A percentile compares a stretch with the other conserved stretches of the same genome.
Conservation (phyloP, 139 green algal species). For the Tetratostichococcus sp. region DNA sequence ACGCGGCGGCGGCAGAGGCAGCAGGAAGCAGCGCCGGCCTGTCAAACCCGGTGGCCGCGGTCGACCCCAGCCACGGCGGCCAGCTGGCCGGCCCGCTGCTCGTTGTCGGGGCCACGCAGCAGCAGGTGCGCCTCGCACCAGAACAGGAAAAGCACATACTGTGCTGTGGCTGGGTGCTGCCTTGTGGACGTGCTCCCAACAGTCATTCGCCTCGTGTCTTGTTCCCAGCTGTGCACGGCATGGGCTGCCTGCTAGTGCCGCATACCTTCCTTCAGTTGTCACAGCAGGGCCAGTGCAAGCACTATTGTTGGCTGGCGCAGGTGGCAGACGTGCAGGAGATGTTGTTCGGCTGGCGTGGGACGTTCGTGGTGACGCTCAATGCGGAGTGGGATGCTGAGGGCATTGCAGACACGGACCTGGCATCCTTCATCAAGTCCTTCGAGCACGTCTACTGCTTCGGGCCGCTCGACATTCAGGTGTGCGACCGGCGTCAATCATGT, state of each 20-base stretch:
- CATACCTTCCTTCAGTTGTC: too few relatives aligned
- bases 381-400: not conserved
- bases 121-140: not conserved
- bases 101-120: not conserved
- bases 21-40: not conserved
- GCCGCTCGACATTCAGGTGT: not conserved
- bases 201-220: too few relatives aligned
- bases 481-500: too few relatives aligned
- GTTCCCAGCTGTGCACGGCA: too few relatives aligned
- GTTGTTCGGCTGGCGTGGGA: not conserved
- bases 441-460: not conserved
- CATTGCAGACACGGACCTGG: not conserved
- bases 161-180: too few relatives aligned
- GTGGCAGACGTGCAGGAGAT: not conserved
- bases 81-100: not conserved
- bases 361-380: not conserved
- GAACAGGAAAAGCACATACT: too few relatives aligned
- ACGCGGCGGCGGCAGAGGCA: not conserved
- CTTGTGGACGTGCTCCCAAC: too few relatives aligned
- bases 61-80: not conserved
- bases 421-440: not conserved
- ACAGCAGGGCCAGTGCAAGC: too few relatives aligned
- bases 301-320: not conserved
- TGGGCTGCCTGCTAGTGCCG: too few relatives aligned
- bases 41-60: not conserved